phyloP scores from a whole-genome alignment of 495 filamentous ascomycete species.

The Recurvomyces mirabilis region DNA sequence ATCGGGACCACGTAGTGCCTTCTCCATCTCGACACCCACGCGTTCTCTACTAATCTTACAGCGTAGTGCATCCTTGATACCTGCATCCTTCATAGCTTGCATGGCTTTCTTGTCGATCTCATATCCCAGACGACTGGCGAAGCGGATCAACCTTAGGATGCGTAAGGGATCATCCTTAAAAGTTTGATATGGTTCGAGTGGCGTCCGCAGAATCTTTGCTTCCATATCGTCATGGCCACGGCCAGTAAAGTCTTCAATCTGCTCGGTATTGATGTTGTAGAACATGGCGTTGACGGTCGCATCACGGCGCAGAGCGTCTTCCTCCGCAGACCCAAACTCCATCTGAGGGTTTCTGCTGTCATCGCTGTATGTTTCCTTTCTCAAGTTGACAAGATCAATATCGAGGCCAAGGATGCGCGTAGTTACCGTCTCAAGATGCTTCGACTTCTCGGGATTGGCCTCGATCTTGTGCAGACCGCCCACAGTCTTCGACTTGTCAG shows the following conservation, averaged over 20 bases:
- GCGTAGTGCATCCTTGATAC: slow-evolving; percentile 64
- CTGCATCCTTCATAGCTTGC: slow-evolving; percentile 59
- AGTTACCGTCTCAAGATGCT: slow-evolving; percentile 89
- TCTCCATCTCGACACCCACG: slow-evolving; percentile 70
- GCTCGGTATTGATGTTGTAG: slow-evolving; percentile 69
- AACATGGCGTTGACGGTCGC: slow-evolving; percentile 94
- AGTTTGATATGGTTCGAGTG: slow-evolving; percentile 78
- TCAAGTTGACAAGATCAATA: slow-evolving; percentile 86
- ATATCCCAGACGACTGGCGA: slow-evolving; percentile 77
- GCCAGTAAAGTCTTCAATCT: slow-evolving; percentile 76
- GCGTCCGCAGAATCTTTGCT: slow-evolving; percentile 65
- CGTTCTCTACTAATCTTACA: slow-evolving; percentile 88
- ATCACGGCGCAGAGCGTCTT: slow-evolving; percentile 84
- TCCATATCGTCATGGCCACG: slow-evolving; percentile 64
- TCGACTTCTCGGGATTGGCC: slow-evolving; percentile 91
- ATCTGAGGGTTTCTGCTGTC: slow-evolving; percentile 83
- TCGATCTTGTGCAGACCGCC: slow-evolving; percentile 36
- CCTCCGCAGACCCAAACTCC: slow-evolving; percentile 83
- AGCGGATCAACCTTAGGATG: slow-evolving; percentile 78
- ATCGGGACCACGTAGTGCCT: slow-evolving; percentile 72
- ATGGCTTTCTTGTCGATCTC: slow-evolving; percentile 56
- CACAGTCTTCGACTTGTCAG: slow-evolving; percentile 24
- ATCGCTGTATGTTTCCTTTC: slow-evolving; percentile 78
- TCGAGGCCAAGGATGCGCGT: slow-evolving; percentile 78
- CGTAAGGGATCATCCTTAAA: slow-evolving; percentile 91